Base-by-base conservation (phyloP, 1,284 basidiomycete genomes). In the Boletellus deceptivus region DNA sequence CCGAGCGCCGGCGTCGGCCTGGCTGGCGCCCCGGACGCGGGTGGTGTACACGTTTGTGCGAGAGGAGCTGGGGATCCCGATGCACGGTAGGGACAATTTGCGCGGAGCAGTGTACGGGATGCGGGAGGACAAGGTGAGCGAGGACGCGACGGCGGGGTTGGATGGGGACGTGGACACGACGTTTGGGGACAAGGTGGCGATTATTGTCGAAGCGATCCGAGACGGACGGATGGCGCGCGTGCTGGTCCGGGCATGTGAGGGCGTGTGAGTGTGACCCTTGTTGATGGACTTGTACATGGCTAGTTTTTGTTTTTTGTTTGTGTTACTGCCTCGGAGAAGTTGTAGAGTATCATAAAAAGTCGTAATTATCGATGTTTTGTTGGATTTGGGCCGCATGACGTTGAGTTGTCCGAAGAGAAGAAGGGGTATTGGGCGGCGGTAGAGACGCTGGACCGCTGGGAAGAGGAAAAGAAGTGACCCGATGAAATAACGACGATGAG, bases 11-110 rank as follows among this genome's bases (percentile, higher is more conserved):
- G 86, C 90, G 4, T 77, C 78, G 46, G 55, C 65, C 16, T 80
- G 78, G 62, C 75, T 92, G 46, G 82, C 80, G 36, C 79, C 78
- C 55, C 59, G 63, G 13, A 89, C 88, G 4, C 76, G 77, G 40
- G 67, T 75, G 4, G 62, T 91, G 50, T 92, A 92, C 65, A 80
- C 84, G 63, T 92, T 80, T 60, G 76, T 92, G 17, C 77, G 89
- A 24, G 60, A 79, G 38, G 77, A 73, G 18, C 73, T 92, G 20
- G 84, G 83, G 4, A 74, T 92, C 34, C 73, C 72, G 55, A 91
- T 91, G 83, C 84, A 89, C 57, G 89, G 89, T 6, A 65, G 71
- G 17, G 86, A 88, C 61, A 91, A 91, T 63, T 67, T 66, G n/a
- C 53, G 50, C 1, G 63, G 64, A 0, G 50, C 17, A 11, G 68